Conservation (phyloP, 441 rosid species). For the Adansonia gregorii region DNA sequence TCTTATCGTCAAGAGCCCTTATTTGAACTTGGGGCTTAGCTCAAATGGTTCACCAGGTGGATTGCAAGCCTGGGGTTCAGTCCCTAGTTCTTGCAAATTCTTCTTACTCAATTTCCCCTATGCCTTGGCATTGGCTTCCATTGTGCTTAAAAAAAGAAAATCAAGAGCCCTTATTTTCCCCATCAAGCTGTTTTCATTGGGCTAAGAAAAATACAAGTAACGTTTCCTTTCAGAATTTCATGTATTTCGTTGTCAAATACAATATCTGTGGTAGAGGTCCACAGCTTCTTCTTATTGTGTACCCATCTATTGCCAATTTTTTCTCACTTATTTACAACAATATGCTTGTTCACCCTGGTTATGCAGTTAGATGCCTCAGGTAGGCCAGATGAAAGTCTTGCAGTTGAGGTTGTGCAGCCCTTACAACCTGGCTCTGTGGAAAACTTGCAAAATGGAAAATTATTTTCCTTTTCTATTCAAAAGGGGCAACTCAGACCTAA, state of each 20-base stretch:
- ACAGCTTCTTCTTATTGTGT: conserved; percentile 11
- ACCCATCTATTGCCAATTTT: conserved; percentile 22
- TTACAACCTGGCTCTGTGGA: conserved; percentile 60
- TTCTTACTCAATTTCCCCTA: not conserved
- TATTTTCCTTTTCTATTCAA: conserved; percentile 78
- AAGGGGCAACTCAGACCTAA: conserved; percentile 93
- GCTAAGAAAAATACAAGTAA: not conserved
- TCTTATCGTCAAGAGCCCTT: conserved; percentile 15
- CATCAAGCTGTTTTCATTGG: not conserved
- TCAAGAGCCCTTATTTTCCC: not conserved
- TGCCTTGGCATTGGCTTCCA: not conserved
- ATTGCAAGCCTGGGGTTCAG: not conserved
- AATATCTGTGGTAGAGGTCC: conserved; percentile 16
- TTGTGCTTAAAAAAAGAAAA: not conserved
- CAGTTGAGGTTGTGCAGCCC: conserved; percentile 76
- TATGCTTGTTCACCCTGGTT: conserved; percentile 30
- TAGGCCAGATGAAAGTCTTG: conserved; percentile 93
- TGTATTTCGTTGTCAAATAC: conserved; percentile 10
- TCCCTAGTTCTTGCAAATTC: conserved; percentile 12
- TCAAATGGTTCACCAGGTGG: conserved; percentile 14
- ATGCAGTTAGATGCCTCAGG: conserved; percentile 90
- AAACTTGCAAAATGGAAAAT: conserved; percentile 67
- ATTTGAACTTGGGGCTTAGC: conserved; percentile 1
- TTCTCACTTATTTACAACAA: conserved; percentile 9
- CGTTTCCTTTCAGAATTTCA: too few relatives aligned